A percentile compares a stretch with the other conserved stretches of the same genome.
phyloP scores from a whole-genome alignment of 1,284 basidiomycete genomes.

The Tylopilus orsonianus region DNA sequence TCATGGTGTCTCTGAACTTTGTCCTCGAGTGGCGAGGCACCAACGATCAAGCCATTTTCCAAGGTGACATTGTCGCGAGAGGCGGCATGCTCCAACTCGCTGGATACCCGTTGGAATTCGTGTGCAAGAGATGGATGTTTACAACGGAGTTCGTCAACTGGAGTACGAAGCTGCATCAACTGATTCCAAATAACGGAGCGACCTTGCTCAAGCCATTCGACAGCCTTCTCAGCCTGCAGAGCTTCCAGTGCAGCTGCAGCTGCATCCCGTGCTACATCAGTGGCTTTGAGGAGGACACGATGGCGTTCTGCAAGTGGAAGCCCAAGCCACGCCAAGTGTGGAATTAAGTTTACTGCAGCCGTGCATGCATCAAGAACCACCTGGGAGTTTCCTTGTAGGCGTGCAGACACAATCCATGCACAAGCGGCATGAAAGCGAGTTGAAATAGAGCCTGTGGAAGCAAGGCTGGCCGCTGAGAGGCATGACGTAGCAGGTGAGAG shows the following conservation, averaged over 20 bases:
- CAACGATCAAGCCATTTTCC: not conserved
- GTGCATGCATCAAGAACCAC: not conserved
- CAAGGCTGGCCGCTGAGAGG: not conserved
- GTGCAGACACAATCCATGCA: not conserved
- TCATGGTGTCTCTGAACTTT: not conserved
- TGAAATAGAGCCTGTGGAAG: not conserved
- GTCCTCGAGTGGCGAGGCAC: not conserved
- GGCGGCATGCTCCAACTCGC: not conserved
- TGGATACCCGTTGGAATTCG: not conserved
- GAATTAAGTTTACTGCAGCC: slow-evolving; percentile 1
- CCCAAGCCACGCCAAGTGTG: slow-evolving; percentile 8
- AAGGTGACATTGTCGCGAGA: not conserved
- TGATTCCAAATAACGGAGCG: slow-evolving; percentile 5
- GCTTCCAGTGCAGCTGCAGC: not conserved
- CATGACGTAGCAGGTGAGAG: not conserved
- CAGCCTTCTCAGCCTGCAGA: not conserved
- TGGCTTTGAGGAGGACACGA: not conserved
- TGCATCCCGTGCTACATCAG: not conserved
- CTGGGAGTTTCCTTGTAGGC: not conserved
- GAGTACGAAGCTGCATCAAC: not conserved
- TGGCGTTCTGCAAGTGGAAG: slow-evolving; percentile 1
- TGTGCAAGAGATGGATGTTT: not conserved
- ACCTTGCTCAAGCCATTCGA: slow-evolving; percentile 11
- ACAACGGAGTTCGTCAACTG: not conserved
- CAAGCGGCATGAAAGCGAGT: not conserved